phyloP scores from a whole-genome alignment of 352 stramenopile species.

The Phytophthora kernoviae region DNA sequence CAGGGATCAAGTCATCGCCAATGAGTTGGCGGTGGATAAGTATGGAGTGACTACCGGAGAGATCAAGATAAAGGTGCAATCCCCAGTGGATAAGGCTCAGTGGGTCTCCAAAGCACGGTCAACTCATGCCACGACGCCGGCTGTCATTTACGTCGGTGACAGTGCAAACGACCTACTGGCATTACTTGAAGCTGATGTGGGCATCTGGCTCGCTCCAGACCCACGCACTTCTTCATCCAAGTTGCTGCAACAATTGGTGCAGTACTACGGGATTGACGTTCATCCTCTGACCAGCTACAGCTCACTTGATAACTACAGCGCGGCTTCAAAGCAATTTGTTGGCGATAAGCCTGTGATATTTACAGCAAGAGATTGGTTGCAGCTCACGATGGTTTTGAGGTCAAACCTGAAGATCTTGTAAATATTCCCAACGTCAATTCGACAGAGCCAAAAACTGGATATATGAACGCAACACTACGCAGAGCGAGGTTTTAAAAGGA shows the following conservation, averaged over 20 bases:
- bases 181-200: slow-evolving; percentile 67
- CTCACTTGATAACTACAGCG: slow-evolving; percentile 21
- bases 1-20: slow-evolving; percentile 43
- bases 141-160: slow-evolving; percentile 68
- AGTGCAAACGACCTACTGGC: slow-evolving; percentile 70
- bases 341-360: slow-evolving; percentile 27
- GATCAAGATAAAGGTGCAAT: slow-evolving; percentile 60
- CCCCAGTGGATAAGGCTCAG: slow-evolving; percentile 56
- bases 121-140: not conserved
- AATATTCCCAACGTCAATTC: not conserved
- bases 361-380: slow-evolving; percentile 24
- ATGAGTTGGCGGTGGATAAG: slow-evolving; percentile 57
- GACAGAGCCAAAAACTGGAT: slow-evolving; percentile 22
- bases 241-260: slow-evolving; percentile 26
- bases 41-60: slow-evolving; percentile 52
- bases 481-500: slow-evolving; percentile 16
- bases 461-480: slow-evolving; percentile 22
- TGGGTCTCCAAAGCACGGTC: slow-evolving; percentile 29
- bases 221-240: slow-evolving; percentile 8
- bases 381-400: slow-evolving; percentile 17
- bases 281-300: slow-evolving; percentile 22
- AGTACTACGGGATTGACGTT: slow-evolving; percentile 39
- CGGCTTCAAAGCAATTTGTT: not conserved
- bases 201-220: slow-evolving; percentile 39
- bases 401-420: not conserved